Conservation (phyloP, 192 early-diverging fungal genomes). For the Phlyctochytrium arcticum region DNA sequence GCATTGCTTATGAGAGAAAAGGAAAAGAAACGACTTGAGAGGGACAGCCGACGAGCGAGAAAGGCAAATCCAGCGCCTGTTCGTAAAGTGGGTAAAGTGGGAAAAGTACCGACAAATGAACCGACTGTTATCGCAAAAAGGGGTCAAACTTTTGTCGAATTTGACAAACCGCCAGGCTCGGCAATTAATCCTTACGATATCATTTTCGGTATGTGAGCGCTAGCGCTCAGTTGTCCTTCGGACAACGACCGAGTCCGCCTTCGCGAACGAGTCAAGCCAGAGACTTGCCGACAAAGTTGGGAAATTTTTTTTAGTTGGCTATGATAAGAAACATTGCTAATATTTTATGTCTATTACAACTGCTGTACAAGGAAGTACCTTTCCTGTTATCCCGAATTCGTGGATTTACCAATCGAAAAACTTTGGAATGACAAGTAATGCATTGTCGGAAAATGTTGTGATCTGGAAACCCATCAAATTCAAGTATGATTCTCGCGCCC, state of each 20-base stretch:
- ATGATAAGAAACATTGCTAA: no score
- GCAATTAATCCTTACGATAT: background rate
- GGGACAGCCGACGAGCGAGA: background rate
- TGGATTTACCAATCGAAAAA: background rate
- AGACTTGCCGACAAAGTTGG: no score
- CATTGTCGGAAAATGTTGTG: background rate
- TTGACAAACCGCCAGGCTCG: background rate
- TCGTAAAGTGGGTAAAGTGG: background rate
- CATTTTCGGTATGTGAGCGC: no score
- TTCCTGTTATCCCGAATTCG: background rate
- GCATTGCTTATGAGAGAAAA: background rate
- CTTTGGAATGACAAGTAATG: background rate
- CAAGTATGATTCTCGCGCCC: background rate
- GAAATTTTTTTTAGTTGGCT: no score
- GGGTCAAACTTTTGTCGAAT: background rate
- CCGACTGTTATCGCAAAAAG: background rate
- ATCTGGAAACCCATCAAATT: background rate
- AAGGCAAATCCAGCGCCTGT: background rate
- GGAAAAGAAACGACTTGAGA: background rate
- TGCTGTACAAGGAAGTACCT: no score
- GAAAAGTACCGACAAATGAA: background rate
- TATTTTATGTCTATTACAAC: no score
- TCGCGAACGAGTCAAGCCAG: no score
- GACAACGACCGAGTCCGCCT: no score
- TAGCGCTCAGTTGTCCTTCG: no score